phyloP scores from a whole-genome alignment of 2,329 filamentous ascomycete species.

The Chaetomiaceae sp. region DNA sequence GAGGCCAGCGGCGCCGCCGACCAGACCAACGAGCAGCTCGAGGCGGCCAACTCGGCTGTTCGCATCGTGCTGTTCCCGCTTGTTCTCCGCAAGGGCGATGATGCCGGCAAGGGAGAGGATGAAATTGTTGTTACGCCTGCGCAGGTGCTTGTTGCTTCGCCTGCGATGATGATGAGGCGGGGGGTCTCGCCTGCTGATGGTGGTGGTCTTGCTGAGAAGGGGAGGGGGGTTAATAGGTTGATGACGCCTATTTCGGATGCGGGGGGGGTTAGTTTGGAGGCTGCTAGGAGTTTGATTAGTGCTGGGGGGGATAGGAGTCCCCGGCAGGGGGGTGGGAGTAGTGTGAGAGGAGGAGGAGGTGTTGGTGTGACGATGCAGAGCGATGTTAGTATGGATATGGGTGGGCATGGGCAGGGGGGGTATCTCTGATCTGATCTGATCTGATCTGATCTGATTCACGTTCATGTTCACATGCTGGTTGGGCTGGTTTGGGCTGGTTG shows the following conservation, averaged over 20 bases:
- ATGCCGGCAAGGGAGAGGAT: conserved; percentile 79
- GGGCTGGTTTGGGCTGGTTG: too few relatives aligned
- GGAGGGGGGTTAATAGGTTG: conserved; percentile 30
- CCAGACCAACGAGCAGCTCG: conserved; percentile 70
- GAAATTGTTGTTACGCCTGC: conserved; percentile 95
- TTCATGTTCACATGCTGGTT: too few relatives aligned
- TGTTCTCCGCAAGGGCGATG: conserved; percentile 93
- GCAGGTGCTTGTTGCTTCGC: conserved; percentile 72
- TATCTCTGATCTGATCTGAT: conserved; percentile 12
- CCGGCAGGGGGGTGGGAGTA: not conserved
- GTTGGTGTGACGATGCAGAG: conserved; percentile 24
- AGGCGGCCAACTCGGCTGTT: conserved; percentile 70
- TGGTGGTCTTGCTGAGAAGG: not conserved
- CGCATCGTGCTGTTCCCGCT: conserved; percentile 93
- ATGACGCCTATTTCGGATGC: conserved; percentile 48
- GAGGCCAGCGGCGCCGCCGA: conserved; percentile 52
- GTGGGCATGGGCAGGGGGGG: conserved; percentile 11
- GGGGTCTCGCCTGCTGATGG: conserved; percentile 9
- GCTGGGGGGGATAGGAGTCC: conserved; percentile 7
- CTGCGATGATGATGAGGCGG: not conserved
- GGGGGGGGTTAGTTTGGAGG: conserved; percentile 40
- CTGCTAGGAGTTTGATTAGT: conserved; percentile 15
- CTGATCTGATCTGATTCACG: not conserved
- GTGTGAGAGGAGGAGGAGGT: not conserved
- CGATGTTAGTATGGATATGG: conserved; percentile 33